These are phyloP conservation scores for Psilocybe mexicana DNA, from an alignment of 1,284 basidiomycete genomes.

Conservation along the genomic window DNA sequence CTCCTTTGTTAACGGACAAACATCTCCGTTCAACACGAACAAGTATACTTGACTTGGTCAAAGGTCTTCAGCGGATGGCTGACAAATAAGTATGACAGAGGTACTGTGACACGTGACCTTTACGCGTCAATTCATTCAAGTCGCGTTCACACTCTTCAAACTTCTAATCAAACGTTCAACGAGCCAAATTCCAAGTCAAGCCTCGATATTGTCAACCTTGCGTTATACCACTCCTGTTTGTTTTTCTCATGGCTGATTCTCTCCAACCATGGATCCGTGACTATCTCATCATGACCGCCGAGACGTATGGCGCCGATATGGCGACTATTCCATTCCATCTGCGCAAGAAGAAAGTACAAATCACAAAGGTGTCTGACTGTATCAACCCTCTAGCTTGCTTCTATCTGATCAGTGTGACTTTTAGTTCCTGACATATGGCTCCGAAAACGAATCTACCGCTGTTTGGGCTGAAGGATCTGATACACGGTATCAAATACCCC, in stretches of 20 bases:
- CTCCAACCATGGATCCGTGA: constrained; percentile 54
- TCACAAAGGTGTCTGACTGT: constrained; percentile 44
- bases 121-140: no score
- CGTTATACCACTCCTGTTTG: neutral
- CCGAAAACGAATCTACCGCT: constrained; percentile 24
- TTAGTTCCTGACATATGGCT: constrained; percentile 27
- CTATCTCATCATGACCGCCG: constrained; percentile 49
- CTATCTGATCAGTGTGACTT: neutral
- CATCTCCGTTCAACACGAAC: no score
- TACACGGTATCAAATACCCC: constrained; percentile 31
- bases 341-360: constrained; percentile 50
- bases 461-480: constrained; percentile 42
- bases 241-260: constrained; percentile 38
- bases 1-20: no score
- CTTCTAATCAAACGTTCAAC: no score
- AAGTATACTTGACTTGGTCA: no score
- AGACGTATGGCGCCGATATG: constrained; percentile 47
- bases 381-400: neutral
- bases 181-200: no score
- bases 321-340: constrained; percentile 30
- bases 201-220: no score
- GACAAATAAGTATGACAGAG: no score
- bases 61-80: no score
- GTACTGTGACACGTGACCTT: no score
- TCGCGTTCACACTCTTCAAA: no score